Percentiles rank a stretch among this genome's conserved stretches.
These are phyloP conservation scores for Aspergillus cejpii DNA, from an alignment of 2,329 filamentous ascomycete genomes.

Conservation along the genomic window DNA sequence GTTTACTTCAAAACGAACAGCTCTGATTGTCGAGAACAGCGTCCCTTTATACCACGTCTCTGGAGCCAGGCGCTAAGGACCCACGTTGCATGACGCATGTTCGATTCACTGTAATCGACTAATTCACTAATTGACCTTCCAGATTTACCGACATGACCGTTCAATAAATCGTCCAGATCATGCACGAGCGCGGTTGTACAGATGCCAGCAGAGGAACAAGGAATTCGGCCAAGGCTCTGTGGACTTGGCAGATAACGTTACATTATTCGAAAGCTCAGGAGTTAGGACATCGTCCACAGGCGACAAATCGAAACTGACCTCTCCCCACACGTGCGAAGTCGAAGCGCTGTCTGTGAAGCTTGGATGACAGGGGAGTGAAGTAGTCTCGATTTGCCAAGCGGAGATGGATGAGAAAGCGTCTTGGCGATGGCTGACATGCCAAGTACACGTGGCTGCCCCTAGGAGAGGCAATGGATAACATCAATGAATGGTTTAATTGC, in stretches of 20 bases:
- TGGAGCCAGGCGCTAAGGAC: background rate
- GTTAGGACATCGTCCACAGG: background rate
- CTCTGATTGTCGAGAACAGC: background rate
- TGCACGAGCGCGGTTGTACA: background rate
- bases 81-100: background rate
- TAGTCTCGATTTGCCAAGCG: conserved; percentile 3
- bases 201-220: background rate
- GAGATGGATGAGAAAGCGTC: background rate
- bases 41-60: background rate
- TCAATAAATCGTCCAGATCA: background rate
- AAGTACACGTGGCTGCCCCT: conserved; percentile 7
- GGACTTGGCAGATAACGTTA: conserved; percentile 11
- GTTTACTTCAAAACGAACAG: background rate
- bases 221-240: background rate
- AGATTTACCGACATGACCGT: background rate
- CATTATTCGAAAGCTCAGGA: background rate
- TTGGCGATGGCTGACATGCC: conserved; percentile 6
- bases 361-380: background rate
- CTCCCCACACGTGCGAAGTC: conserved; percentile 13
- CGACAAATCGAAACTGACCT: conserved; percentile 9
- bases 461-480: background rate
- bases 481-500: background rate
- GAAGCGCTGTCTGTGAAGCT: conserved; percentile 4
- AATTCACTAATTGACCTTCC: background rate
- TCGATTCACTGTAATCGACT: too few species aligned